Evolutionary conservation across 176 grass and related monocot genomes (phyloP), one percentile per base, ranked within the genome.

Genomic region (Zizania latifolia): DNA sequence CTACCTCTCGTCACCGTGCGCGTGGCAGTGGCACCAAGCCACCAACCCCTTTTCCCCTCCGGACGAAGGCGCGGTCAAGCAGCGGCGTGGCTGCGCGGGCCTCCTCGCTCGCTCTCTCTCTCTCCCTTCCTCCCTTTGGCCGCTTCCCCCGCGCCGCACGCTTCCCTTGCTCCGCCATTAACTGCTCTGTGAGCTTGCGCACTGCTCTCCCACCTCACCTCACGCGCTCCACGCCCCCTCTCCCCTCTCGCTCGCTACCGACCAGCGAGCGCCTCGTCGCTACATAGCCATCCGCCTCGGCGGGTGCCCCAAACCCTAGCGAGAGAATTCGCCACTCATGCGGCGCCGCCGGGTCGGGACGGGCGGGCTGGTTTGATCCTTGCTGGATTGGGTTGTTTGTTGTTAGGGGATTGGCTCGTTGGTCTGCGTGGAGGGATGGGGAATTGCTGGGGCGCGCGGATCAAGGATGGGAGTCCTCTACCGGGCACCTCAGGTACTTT

Each of bases 371-470:
- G 27, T 32, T 68, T 30, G 67, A 67, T 30, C 46, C 75, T n/a
- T n/a, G n/a, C n/a, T n/a, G n/a, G n/a, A n/a, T 35, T 69, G 51
- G n/a, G n/a, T n/a, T n/a, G n/a, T n/a, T n/a, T n/a, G n/a, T n/a
- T n/a, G n/a, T n/a, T n/a, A n/a, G n/a, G n/a, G n/a, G n/a, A n/a
- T 16, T 43, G 12, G 44, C n/a, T 9, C 9, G 48, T 9, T 53
- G 48, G 17, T 12, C 55, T 68, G 62, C 10, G 85, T 31, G 53
- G 67, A 9, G 46, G 4, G 58, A 96, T 96, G 92, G 92, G 92
- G 80, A 96, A 84, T 80, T 96, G 92, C 79, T 89, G 82, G 63
- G 75, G 92, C 74, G 70, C 80, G 58, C 77, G 77, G 83, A 90
- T 92, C 79, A 95, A 95, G 77, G 86, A 85, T 59, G 89, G 87